Evolutionary conservation across 495 filamentous ascomycete species (phyloP).

Genomic region (Aspergillus carlsbadensis): DNA sequence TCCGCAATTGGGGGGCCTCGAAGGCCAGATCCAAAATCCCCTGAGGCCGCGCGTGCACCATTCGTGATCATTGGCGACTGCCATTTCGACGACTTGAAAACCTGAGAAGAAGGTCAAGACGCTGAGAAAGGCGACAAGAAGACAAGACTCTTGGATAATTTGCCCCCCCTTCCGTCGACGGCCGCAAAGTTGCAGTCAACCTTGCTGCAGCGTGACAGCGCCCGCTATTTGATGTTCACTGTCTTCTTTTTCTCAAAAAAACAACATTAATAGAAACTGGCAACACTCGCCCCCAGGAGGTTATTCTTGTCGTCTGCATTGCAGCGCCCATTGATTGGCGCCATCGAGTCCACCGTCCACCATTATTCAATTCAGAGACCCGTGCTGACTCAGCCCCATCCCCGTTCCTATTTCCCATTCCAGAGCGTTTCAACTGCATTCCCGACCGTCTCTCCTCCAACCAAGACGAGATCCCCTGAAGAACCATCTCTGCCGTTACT

Average conservation of each 20-base stretch:
- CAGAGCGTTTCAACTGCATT: constrained; percentile 19
- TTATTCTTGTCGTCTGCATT: neutral
- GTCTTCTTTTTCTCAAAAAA: neutral
- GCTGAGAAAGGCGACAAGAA: neutral
- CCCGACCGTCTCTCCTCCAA: constrained; percentile 26
- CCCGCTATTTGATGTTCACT: neutral
- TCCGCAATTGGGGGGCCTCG: constrained; percentile 30
- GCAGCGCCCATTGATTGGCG: neutral
- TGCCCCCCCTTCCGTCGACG: neutral
- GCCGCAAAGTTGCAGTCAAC: no score
- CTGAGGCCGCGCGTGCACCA: constrained; percentile 27
- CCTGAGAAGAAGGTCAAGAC: neutral
- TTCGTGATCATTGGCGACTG: neutral
- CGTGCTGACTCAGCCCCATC: constrained; percentile 23
- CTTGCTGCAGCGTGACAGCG: neutral
- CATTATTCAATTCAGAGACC: constrained; percentile 13
- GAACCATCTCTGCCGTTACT: neutral
- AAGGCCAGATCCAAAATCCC: constrained; percentile 19
- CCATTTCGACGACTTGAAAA: neutral
- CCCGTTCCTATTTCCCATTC: neutral
- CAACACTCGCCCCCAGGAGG: no score
- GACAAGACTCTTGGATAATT: constrained; percentile 3
- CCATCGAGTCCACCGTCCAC: neutral
- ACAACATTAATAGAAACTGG: neutral
- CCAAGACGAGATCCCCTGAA: constrained; percentile 18